phyloP scores from a whole-genome alignment of 495 filamentous ascomycete species.

The Endocarpon pusillum region DNA sequence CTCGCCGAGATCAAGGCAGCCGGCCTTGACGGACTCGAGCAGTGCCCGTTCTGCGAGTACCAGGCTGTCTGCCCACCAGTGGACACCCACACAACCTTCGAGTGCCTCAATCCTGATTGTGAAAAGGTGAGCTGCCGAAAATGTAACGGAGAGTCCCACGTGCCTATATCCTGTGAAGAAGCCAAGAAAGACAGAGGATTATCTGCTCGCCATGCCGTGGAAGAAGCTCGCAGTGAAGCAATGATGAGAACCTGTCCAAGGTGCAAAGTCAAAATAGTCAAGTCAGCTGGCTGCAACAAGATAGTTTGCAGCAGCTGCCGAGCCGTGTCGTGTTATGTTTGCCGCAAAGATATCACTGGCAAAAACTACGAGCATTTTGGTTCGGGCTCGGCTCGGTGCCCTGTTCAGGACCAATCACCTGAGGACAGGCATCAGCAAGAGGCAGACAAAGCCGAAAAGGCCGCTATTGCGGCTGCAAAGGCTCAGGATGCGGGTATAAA shows the following conservation, averaged over 20 bases:
- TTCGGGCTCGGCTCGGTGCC: conserved; percentile 36
- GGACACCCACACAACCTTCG: conserved; percentile 58
- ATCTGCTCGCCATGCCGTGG: conserved; percentile 45
- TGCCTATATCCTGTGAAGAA: conserved; percentile 59
- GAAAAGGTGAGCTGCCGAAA: conserved; percentile 51
- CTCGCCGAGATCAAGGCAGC: conserved; percentile 48
- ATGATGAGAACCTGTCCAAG: conserved; percentile 44
- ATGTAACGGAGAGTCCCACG: conserved; percentile 55
- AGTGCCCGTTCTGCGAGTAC: conserved; percentile 72
- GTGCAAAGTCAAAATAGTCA: conserved; percentile 49
- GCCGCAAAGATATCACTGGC: conserved; percentile 29
- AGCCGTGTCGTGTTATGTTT: conserved; percentile 52
- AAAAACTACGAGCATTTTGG: conserved; percentile 15
- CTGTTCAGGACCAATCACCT: conserved; percentile 41
- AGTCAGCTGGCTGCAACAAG: conserved; percentile 72
- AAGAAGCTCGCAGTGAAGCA: conserved; percentile 72
- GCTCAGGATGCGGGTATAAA: conserved; percentile 45
- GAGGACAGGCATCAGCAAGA: conserved; percentile 47
- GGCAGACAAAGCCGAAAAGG: conserved; percentile 44
- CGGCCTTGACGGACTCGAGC: conserved; percentile 44
- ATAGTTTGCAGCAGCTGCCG: conserved; percentile 48
- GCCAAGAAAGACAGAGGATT: conserved; percentile 38
- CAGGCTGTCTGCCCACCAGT: conserved; percentile 52
- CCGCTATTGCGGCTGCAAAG: conserved; percentile 33
- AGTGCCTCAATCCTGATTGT: conserved; percentile 51